phyloP scores from a whole-genome alignment of 352 stramenopile species.

The Phytophthora crassamura region DNA sequence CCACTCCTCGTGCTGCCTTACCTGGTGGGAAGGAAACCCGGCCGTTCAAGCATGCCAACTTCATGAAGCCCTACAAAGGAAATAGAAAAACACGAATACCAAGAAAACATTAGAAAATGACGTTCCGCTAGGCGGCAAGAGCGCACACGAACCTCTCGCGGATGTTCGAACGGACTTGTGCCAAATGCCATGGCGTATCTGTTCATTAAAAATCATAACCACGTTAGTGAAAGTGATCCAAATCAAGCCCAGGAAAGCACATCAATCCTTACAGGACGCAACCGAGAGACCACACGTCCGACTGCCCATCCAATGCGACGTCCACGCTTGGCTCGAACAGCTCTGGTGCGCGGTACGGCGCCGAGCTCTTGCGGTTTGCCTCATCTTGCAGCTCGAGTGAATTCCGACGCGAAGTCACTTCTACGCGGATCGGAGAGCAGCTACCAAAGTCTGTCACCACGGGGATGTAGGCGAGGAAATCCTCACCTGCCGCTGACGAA shows the following conservation, averaged over 20 bases:
- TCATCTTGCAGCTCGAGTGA: conserved; percentile 85
- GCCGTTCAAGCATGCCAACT: conserved; percentile 81
- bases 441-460: conserved; percentile 90
- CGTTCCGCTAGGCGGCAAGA: too few relatives aligned
- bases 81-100: not conserved
- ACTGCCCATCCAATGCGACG: conserved; percentile 74
- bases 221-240: conserved; percentile 2
- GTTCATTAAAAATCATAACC: not conserved
- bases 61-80: conserved; percentile 77
- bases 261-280: conserved; percentile 70
- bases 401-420: conserved; percentile 72
- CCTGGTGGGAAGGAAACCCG: conserved; percentile 77
- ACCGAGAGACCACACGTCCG: conserved; percentile 86
- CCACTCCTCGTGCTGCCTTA: conserved; percentile 11
- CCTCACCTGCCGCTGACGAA: conserved; percentile 63
- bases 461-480: conserved; percentile 78
- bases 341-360: conserved; percentile 84
- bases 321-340: conserved; percentile 82
- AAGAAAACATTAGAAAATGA: not conserved
- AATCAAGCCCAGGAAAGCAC: not conserved
- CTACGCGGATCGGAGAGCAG: conserved; percentile 70
- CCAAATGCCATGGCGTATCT: conserved; percentile 90
- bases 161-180: conserved; percentile 80
- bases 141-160: conserved; percentile 52
- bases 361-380: conserved; percentile 82